Evolutionary conservation across 2,329 filamentous ascomycete species (phyloP).

Genomic region (Claviceps cyperi): DNA sequence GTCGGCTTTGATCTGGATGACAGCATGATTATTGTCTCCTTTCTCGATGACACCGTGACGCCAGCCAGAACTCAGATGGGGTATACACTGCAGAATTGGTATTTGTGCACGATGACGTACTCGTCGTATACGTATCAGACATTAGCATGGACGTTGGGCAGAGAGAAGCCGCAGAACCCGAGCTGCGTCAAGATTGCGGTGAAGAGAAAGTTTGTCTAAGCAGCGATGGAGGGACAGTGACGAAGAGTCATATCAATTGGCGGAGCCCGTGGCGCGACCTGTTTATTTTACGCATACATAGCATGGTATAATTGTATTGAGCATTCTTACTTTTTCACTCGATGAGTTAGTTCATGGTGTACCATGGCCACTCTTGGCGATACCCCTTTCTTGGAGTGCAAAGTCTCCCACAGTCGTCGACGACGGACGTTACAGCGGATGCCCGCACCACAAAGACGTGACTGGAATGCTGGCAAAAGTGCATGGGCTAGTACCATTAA

Average conservation of each 20-base stretch:
- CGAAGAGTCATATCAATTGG: not conserved
- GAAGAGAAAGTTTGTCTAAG: conserved; percentile 7
- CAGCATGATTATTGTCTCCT: conserved; percentile 7
- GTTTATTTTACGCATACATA: no score
- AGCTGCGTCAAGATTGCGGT: conserved; percentile 12
- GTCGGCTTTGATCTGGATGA: conserved; percentile 11
- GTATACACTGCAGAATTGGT: conserved; percentile 9
- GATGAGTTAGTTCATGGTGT: no score
- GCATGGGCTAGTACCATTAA: no score
- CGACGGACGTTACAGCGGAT: no score
- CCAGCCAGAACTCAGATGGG: not conserved
- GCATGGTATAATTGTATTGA: no score
- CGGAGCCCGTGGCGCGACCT: not conserved
- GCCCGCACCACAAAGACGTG: no score
- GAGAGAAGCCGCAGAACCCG: conserved; percentile 10
- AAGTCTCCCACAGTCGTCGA: no score
- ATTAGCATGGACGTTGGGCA: conserved; percentile 8
- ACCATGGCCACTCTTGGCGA: no score
- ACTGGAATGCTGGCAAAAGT: no score
- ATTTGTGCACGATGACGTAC: conserved; percentile 10
- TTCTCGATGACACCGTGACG: conserved; percentile 8
- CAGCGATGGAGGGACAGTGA: not conserved
- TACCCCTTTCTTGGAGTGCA: no score
- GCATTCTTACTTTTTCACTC: no score
- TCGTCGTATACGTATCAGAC: conserved; percentile 8